Base-by-base conservation (phyloP, 2,329 filamentous ascomycete genomes). In the Aspergillus quadrilineatus region DNA sequence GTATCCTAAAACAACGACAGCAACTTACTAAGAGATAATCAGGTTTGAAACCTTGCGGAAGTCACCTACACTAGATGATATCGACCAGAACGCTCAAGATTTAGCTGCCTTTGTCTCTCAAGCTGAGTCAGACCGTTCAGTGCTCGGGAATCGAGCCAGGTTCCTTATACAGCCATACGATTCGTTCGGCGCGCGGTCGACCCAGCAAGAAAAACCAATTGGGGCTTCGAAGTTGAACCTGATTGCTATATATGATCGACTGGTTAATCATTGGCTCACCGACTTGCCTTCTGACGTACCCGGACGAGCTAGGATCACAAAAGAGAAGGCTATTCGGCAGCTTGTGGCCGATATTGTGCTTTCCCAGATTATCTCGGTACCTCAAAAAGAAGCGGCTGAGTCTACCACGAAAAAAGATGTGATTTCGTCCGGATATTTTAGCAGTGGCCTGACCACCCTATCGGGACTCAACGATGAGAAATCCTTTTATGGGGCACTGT, bases 181-280 rank as follows among this genome's bases (percentile, higher is more conserved):
- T 44, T 43, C 61, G 15, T 60, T 62, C 15, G 56, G 50, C 15
- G 45, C 52, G 4, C 58, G 62, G n/a, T 55, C 57, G 34, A 57
- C 53, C 9, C 50, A 59, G 14, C 60, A 57, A 26, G 39, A 36
- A 32, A 53, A 29, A 17, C 41, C 44, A 15, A 41, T 36, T 12
- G 58, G 47, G 6, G 29, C 51, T 15, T 48, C 57, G 9, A 52
- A 56, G 22, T 51, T 62, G 39, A 61, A 68, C 52, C 63, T 71
- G 37, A 44, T 68, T 15, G 53, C 60, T 37, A 63, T 68, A 4
- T 77, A 77, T 60, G 73, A 76, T 54, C 58, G 56, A 34, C 57
- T 76, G 50, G 65, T 75, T 15, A 65, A 67, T 42, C 62, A 72
- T 47, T 77, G 74, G 73, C 57, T 77, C 17, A 67, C 68, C 10